These are phyloP conservation scores for Inga oerstediana DNA, from an alignment of 306 rosid species.

Conservation along the genomic window DNA sequence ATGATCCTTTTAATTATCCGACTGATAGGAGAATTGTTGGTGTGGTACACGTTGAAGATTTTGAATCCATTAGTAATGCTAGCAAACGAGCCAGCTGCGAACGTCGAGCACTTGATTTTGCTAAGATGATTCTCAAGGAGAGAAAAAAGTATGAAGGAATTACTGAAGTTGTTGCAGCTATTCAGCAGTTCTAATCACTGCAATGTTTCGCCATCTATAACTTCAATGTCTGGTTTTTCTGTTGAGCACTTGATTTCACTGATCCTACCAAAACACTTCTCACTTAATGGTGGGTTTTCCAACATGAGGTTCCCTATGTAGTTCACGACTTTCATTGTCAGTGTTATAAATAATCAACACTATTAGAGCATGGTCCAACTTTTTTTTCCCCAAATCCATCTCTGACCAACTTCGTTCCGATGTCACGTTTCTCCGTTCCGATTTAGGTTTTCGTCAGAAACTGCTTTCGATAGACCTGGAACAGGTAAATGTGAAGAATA, in stretches of 20 bases:
- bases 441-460: neutral
- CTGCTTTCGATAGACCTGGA: neutral
- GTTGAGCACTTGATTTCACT: neutral
- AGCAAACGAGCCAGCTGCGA: conserved; percentile 74
- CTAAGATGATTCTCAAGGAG: conserved; percentile 77
- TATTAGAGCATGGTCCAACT: neutral
- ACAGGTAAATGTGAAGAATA: neutral
- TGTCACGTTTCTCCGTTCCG: neutral
- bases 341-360: neutral
- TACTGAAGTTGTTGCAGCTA: conserved; percentile 59
- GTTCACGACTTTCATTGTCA: neutral
- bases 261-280: no score
- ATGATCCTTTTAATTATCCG: conserved; percentile 10
- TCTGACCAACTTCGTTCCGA: neutral
- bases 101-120: conserved; percentile 63
- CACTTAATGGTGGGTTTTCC: no score
- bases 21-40: conserved; percentile 85
- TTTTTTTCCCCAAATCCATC: neutral
- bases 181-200: conserved; percentile 45
- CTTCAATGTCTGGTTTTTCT: neutral
- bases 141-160: conserved; percentile 63
- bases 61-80: conserved; percentile 72
- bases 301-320: neutral
- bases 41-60: conserved; percentile 88
- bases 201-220: conserved; percentile 10